phyloP scores from a whole-genome alignment of 352 stramenopile species.

The Phytopythium oedochilum region DNA sequence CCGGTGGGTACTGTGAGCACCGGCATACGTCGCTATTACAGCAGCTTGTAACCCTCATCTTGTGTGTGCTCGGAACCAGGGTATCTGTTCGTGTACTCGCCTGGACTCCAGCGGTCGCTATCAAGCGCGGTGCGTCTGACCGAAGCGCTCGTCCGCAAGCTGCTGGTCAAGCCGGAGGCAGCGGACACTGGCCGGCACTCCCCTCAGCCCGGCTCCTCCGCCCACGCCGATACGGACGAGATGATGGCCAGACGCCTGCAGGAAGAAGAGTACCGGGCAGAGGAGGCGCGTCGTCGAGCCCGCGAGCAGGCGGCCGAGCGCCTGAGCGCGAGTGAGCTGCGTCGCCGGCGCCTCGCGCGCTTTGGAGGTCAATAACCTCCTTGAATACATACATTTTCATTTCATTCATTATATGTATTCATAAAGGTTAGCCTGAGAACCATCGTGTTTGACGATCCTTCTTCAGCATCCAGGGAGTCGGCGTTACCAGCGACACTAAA shows the following conservation, averaged over 20 bases:
- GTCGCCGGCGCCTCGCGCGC: slow-evolving; percentile 4
- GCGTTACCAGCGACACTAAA: not conserved
- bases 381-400: not conserved
- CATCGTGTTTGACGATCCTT: not conserved
- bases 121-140: not conserved
- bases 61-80: slow-evolving; percentile 10
- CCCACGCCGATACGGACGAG: slow-evolving; percentile 2
- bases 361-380: not conserved
- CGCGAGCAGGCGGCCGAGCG: not conserved
- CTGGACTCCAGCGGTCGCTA: slow-evolving; percentile 15
- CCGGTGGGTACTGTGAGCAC: slow-evolving; percentile 54
- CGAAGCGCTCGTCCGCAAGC: not conserved
- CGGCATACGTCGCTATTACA: too few relatives aligned
- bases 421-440: not conserved
- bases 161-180: not conserved
- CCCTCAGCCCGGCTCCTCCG: not conserved
- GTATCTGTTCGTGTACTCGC: slow-evolving; percentile 25
- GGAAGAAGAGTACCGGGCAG: slow-evolving; percentile 4
- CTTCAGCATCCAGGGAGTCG: not conserved
- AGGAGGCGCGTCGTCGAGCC: not conserved
- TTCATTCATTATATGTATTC: not conserved
- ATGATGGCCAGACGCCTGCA: slow-evolving; percentile 6
- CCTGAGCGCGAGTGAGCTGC: slow-evolving; percentile 3
- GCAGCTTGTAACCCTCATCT: too few relatives aligned
- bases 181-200: not conserved